Conservation (phyloP, 345 rosid species). For the Psidium friedrichsthalianum region DNA sequence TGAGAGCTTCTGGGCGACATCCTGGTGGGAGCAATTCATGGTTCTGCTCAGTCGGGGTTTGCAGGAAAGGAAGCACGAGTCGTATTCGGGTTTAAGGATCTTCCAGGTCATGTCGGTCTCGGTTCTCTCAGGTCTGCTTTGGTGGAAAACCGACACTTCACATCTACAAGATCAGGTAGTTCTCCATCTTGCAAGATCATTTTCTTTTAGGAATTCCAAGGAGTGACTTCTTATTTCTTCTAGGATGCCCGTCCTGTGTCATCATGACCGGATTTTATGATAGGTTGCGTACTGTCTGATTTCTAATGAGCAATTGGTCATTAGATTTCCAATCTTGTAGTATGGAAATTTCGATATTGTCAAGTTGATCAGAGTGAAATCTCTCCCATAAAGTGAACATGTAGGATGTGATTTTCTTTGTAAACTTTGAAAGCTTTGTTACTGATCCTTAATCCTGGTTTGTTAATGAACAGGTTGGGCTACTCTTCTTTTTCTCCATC, state of each 20-base stretch:
- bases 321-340: background rate
- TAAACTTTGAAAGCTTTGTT: background rate
- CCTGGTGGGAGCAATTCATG: conserved; percentile 76
- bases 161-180: conserved; percentile 87
- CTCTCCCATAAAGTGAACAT: background rate
- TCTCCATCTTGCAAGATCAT: background rate
- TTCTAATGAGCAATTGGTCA: background rate
- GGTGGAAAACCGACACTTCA: conserved; percentile 73
- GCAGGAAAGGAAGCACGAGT: conserved; percentile 76
- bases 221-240: background rate
- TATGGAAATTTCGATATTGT: background rate
- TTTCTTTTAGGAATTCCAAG: background rate
- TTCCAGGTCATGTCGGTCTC: conserved; percentile 85
- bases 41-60: conserved; percentile 65
- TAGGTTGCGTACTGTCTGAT: background rate
- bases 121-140: conserved; percentile 68
- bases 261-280: background rate
- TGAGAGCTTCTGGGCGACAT: conserved; percentile 59
- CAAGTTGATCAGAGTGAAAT: background rate
- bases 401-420: background rate
- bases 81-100: conserved; percentile 67
- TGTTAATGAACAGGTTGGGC: conserved; percentile 49
- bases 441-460: background rate
- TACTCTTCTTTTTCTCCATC: conserved; percentile 81
- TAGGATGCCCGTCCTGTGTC: background rate